phyloP scores from a whole-genome alignment of 1,139 yeast species.

The Keqinozyma sinolaborantium region DNA sequence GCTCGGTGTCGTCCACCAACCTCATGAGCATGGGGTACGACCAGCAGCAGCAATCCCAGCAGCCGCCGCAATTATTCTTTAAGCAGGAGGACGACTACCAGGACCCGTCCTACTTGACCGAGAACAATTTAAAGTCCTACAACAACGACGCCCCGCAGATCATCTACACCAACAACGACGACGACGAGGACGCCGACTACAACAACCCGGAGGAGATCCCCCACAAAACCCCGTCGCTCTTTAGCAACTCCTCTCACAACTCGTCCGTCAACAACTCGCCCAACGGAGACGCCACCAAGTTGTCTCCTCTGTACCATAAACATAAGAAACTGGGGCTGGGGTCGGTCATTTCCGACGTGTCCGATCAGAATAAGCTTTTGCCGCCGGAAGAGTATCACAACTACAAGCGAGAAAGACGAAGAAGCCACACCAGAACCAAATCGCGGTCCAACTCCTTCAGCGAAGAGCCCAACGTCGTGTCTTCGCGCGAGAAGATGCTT shows the following conservation, averaged over 20 bases:
- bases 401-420: conserved; percentile 29
- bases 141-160: conserved; percentile 30
- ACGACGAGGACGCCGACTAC: conserved; percentile 1
- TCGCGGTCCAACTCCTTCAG: conserved; percentile 5
- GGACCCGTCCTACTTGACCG: conserved; percentile 13
- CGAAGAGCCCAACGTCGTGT: conserved; percentile 10
- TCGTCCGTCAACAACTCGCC: conserved; percentile 8
- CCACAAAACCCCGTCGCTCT: conserved; percentile 41
- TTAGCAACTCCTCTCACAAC: conserved; percentile 28
- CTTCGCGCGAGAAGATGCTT: conserved; percentile 55
- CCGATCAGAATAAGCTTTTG: conserved; percentile 11
- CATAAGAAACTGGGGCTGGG: conserved; percentile 13
- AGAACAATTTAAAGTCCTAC: conserved; percentile 17
- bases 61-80: conserved; percentile 18
- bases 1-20: conserved; percentile 37
- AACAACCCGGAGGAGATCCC: conserved; percentile 4
- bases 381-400: conserved; percentile 30
- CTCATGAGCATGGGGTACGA: conserved; percentile 12
- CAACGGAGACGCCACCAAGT: conserved; percentile 1
- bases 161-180: conserved; percentile 7
- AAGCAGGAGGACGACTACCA: conserved; percentile 11
- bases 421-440: conserved; percentile 14
- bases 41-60: conserved; percentile 4
- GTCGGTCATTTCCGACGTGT: background rate
- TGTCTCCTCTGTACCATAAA: conserved; percentile 1